Evolutionary conservation across 345 rosid species (phyloP).

Genomic region (Eutrema yunnanense): DNA sequence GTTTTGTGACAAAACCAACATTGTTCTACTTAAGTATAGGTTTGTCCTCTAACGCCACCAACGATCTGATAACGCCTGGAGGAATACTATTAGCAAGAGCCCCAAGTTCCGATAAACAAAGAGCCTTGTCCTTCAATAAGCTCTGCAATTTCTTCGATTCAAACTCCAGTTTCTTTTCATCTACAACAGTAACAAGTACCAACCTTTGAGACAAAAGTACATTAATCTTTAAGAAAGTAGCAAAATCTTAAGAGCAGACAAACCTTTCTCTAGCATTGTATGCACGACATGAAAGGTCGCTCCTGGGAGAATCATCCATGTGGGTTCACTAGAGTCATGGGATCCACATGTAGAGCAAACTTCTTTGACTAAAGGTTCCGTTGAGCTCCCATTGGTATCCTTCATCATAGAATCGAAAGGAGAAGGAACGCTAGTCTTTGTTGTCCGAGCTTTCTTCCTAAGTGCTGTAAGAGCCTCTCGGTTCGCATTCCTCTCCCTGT

Average conservation of each 20-base stretch:
- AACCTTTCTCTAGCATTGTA: constrained; percentile 71
- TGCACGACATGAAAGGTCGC: too few species aligned
- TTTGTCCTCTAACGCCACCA: constrained; percentile 59
- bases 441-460: constrained; percentile 71
- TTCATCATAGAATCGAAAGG: constrained; percentile 80
- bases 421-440: constrained; percentile 57
- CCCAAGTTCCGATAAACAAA: constrained; percentile 59
- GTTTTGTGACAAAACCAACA: neutral
- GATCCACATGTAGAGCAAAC: constrained; percentile 65
- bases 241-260: neutral
- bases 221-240: neutral
- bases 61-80: constrained; percentile 61
- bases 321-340: constrained; percentile 57
- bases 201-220: neutral
- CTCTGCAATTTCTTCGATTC: constrained; percentile 70
- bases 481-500: constrained; percentile 64
- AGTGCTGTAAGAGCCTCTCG: constrained; percentile 77
- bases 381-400: constrained; percentile 29
- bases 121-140: constrained; percentile 64
- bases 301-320: too few species aligned
- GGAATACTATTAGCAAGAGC: constrained; percentile 67
- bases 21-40: neutral
- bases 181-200: neutral
- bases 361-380: constrained; percentile 60
- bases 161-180: neutral